Evolutionary conservation across 2,329 filamentous ascomycete species (phyloP), one percentile per base, ranked within the genome.

Genomic region (Diaporthe vaccinii): DNA sequence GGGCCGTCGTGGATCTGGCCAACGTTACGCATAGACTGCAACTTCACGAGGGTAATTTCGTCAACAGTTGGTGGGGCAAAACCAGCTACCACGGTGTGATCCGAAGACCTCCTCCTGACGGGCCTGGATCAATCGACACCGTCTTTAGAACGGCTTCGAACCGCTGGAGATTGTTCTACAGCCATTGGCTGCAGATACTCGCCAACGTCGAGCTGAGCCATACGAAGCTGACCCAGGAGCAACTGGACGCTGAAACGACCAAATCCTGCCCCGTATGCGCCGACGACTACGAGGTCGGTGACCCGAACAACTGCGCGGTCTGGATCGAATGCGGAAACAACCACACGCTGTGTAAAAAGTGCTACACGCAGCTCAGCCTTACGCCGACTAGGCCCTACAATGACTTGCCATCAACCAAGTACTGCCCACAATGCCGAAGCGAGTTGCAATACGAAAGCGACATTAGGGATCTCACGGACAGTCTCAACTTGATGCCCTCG

Each of bases 1-100:
- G 14, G 7, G 3, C 25, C 9, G 0, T 69, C 8, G 2, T 41
- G 2, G n/a, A 41, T 2, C 2, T 41, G 49, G 65, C 41, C 15
- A n/a, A 69, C 5, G 2, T 5, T 1, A 8, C 4, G 22, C 0
- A 6, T 6, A 5, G 3, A 20, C 12, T 20, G 17, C 10, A 2
- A 7, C 5, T 20, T 4, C 14, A 34, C 7, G 28, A 58, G 9
- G 8, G 12, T 3, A 20, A 17, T 2, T 49, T 15, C 22, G 20
- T 4, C 12, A 15, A 12, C 3, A 8, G 15, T 5, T 62, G 36
- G 36, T 68, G 62, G 62, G 14, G 12, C 31, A 34, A 25, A 5
- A 22, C 7, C 22, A 10, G 28, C 31, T 68, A 53, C 34, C 1
- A 12, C 4, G 15, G 4, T 9, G 8, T 69, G 20, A 2, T 15